Evolutionary conservation across 2,329 filamentous ascomycete genomes (phyloP).

Genomic region (Calonectria honghensis): DNA sequence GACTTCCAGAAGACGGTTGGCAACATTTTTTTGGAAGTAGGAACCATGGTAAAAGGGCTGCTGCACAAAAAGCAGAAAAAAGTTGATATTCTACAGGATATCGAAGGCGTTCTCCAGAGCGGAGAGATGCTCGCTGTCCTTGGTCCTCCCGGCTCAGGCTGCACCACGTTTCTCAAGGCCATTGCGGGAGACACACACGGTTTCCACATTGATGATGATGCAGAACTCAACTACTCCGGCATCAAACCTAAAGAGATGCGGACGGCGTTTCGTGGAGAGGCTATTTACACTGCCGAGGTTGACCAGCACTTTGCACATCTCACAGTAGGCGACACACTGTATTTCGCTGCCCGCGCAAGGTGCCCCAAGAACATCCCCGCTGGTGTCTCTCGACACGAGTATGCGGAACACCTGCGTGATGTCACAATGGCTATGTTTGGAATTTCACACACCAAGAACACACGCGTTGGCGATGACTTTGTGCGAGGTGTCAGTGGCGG

Average conservation of each 20-base stretch:
- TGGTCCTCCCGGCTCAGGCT: slow-evolving; percentile 71
- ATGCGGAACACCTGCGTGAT: slow-evolving; percentile 77
- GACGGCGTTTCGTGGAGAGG: slow-evolving; percentile 76
- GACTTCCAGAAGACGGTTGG: slow-evolving; percentile 57
- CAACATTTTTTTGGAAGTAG: slow-evolving; percentile 51
- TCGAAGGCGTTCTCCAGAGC: slow-evolving; percentile 49
- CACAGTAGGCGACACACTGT: slow-evolving; percentile 83
- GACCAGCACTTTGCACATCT: slow-evolving; percentile 85
- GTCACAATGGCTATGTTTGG: slow-evolving; percentile 82
- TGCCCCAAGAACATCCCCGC: slow-evolving; percentile 75
- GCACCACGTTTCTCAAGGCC: slow-evolving; percentile 73
- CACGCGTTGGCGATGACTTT: slow-evolving; percentile 81
- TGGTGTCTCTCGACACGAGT: slow-evolving; percentile 70
- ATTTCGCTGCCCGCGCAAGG: slow-evolving; percentile 81
- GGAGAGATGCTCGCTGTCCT: slow-evolving; percentile 57
- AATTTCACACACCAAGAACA: slow-evolving; percentile 80
- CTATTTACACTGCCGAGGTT: slow-evolving; percentile 87
- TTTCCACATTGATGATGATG: slow-evolving; percentile 42
- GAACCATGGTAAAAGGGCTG: slow-evolving; percentile 42
- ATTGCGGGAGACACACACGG: slow-evolving; percentile 70
- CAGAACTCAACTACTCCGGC: slow-evolving; percentile 66
- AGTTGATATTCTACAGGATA: slow-evolving; percentile 46
- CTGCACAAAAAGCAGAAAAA: slow-evolving; percentile 38
- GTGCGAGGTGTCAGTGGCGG: slow-evolving; percentile 73
- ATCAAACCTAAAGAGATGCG: slow-evolving; percentile 30